phyloP scores from a whole-genome alignment of 2,329 filamentous ascomycete genomes.

The Malbranchea zuffiana region DNA sequence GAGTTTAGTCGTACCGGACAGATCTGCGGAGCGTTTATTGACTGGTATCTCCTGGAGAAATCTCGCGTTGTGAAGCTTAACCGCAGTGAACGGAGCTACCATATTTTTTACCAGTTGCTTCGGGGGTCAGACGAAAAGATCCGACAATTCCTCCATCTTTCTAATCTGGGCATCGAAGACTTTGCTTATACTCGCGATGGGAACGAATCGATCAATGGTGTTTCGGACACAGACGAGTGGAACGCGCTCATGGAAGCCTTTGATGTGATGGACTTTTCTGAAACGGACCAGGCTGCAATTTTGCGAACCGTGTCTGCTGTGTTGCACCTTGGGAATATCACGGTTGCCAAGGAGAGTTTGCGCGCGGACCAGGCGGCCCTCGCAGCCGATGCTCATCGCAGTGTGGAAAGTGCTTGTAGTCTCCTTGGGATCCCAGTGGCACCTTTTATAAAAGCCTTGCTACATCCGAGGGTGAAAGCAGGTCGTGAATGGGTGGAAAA shows the following conservation, averaged over 20 bases:
- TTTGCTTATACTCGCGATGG: constrained; percentile 88
- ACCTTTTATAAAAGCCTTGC: constrained; percentile 72
- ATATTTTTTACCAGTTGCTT: constrained; percentile 92
- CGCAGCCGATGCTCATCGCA: constrained; percentile 59
- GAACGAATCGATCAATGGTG: constrained; percentile 80
- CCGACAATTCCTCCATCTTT: constrained; percentile 66
- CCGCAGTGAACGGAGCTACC: constrained; percentile 82
- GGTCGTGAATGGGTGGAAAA: constrained; percentile 98
- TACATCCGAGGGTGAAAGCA: constrained; percentile 90
- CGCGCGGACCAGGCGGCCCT: constrained; percentile 83
- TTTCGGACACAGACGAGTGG: constrained; percentile 90
- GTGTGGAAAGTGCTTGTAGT: constrained; percentile 67
- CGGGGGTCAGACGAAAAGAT: constrained; percentile 65
- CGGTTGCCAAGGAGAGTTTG: constrained; percentile 79
- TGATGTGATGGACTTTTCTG: constrained; percentile 81
- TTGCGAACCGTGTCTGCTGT: constrained; percentile 82
- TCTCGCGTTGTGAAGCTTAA: constrained; percentile 92
- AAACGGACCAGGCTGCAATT: constrained; percentile 71
- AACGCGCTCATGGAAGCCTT: constrained; percentile 83
- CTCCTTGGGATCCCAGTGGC: constrained; percentile 77
- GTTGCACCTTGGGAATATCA: constrained; percentile 84
- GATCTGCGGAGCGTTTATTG: constrained; percentile 91
- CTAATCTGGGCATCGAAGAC: constrained; percentile 64
- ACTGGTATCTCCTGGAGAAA: constrained; percentile 97
- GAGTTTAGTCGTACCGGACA: constrained; percentile 81